Conservation (phyloP, 2,329 filamentous ascomycete genomes). For the Aureobasidium sp. region DNA sequence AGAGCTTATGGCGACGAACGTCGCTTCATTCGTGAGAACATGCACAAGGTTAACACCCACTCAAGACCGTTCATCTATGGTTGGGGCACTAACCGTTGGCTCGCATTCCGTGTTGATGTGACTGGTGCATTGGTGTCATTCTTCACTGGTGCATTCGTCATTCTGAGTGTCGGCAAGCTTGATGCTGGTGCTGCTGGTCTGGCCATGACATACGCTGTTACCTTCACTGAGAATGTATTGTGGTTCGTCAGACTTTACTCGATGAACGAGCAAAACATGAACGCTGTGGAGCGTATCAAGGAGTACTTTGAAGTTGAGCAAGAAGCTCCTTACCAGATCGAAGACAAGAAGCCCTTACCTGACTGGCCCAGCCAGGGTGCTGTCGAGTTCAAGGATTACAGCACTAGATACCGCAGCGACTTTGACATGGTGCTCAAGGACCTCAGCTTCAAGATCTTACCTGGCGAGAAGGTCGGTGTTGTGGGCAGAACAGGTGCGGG, state of each 20-base stretch:
- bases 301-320: conserved; percentile 96
- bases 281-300: conserved; percentile 93
- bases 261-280: conserved; percentile 98
- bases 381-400: conserved; percentile 84
- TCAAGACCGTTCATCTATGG: conserved; percentile 91
- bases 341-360: conserved; percentile 66
- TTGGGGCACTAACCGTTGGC: conserved; percentile 96
- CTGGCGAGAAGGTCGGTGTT: conserved; percentile 89
- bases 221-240: conserved; percentile 92
- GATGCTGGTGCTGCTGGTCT: conserved; percentile 89
- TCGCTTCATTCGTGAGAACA: conserved; percentile 87
- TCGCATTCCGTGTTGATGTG: conserved; percentile 84
- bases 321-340: conserved; percentile 71
- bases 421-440: conserved; percentile 79
- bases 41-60: conserved; percentile 80
- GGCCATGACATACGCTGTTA: conserved; percentile 90
- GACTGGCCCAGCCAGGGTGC: conserved; percentile 82
- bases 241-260: conserved; percentile 95
- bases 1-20: conserved; percentile 92
- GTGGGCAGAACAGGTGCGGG: conserved; percentile 93
- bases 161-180: conserved; percentile 72
- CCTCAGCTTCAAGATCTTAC: conserved; percentile 77
- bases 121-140: conserved; percentile 89
- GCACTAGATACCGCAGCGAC: conserved; percentile 80
- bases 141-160: conserved; percentile 86